Conservation (phyloP, 2,329 filamentous ascomycete genomes). For the Paracamarosporium sp. region DNA sequence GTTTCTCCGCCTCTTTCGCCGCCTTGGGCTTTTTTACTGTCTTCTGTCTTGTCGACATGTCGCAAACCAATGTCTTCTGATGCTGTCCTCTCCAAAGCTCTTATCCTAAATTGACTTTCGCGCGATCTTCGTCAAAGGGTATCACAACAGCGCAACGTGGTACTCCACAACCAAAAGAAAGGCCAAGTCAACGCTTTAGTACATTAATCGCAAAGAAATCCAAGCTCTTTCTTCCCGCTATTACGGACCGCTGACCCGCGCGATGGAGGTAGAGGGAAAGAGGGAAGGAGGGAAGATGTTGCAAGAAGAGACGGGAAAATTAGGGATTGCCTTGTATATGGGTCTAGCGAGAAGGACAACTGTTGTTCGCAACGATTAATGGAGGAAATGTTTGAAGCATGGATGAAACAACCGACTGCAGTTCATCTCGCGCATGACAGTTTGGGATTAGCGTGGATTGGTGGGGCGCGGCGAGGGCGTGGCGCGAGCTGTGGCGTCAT, state of each 20-base stretch:
- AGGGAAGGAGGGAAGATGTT: neutral
- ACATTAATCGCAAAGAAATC: neutral
- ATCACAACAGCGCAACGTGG: slow-evolving; percentile 1
- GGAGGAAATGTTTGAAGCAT: slow-evolving; percentile 35
- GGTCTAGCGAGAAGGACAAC: slow-evolving; percentile 36
- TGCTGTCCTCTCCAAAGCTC: slow-evolving; percentile 2
- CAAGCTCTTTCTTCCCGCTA: slow-evolving; percentile 8
- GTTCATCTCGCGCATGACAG: slow-evolving; percentile 25
- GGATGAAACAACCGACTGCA: slow-evolving; percentile 43
- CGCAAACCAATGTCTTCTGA: slow-evolving; percentile 5
- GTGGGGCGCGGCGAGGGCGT: slow-evolving; percentile 8
- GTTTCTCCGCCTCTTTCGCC: slow-evolving; percentile 30
- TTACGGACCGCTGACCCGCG: slow-evolving; percentile 19
- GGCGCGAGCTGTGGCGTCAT: slow-evolving; percentile 36
- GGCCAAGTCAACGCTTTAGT: neutral
- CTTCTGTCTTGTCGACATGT: slow-evolving; percentile 43
- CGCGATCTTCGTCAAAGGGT: neutral
- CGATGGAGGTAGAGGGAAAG: neutral
- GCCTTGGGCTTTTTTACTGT: slow-evolving; percentile 44
- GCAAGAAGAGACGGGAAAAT: slow-evolving; percentile 9
- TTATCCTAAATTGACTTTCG: neutral
- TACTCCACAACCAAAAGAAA: neutral
- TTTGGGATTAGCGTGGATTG: slow-evolving; percentile 25
- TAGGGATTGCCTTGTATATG: slow-evolving; percentile 7
- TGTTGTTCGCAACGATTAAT: slow-evolving; percentile 25